Base-by-base conservation (phyloP, 352 stramenopile species). In the Peronospora farinosa region DNA sequence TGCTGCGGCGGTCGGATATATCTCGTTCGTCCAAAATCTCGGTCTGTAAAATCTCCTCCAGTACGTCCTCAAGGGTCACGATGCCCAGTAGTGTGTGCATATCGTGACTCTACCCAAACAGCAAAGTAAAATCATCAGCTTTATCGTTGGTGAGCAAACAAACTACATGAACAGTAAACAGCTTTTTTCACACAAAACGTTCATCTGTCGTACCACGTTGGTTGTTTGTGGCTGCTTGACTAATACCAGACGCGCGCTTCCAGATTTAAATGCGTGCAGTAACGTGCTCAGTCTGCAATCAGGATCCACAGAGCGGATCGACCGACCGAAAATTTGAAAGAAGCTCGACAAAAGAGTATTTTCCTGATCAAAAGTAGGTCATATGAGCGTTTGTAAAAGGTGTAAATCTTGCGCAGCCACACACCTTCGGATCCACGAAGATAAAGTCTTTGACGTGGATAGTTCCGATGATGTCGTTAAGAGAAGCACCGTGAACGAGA, bases 381-480 rank as follows among this genome's bases (percentile, higher is more conserved):
- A 41, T 48, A 41, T 72, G 19, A 78, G 66, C 65, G 19, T 2
- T 54, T 21, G 95, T n/a, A 8, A 35, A 31, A 30, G 60, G 45
- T 91, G 17, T 15, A 21, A n/a, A 6, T 7, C 8, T 19, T 11
- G 7, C 16, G 3, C 2, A 21, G 28, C 17, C 7, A 56, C 85
- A 49, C 62, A 98, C 95, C 69, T 98, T 96, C 9, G 96, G 94
- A 65, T 98, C 96, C 13, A 99, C 78, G 41, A 99, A 98, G 51
- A 99, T 98, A 10, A 99, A 83, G 60, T 99, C 96, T 59, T 99
- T 99, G 40, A 97, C 92, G 63, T 98, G 92, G 19, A 99, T 82
- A n/a, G 98, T 75, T 13, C 96, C 95, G 41, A 98, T 81, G 32
- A 99, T 88, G 60, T 98, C 95, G 63, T 95, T 86, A 28, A 78